A percentile compares a stretch with the other conserved stretches of the same genome.
phyloP scores from a whole-genome alignment of 2,329 filamentous ascomycete species.

The Emmonsiellopsis sp. region DNA sequence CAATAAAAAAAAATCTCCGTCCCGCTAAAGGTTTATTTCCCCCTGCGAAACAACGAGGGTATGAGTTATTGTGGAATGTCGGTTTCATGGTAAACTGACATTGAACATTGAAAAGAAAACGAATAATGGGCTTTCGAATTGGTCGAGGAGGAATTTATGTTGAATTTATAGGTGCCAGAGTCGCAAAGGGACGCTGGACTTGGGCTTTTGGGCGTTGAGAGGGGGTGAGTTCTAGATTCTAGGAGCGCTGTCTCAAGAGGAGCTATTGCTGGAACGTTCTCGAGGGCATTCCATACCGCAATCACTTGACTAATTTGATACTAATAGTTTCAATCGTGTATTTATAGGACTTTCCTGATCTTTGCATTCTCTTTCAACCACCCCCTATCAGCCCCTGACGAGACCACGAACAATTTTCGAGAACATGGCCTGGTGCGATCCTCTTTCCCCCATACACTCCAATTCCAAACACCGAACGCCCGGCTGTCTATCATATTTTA shows the following conservation, averaged over 20 bases:
- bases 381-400: no score
- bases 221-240: background rate
- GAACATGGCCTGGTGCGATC: background rate
- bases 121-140: slow-evolving; percentile 3
- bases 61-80: no score
- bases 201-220: background rate
- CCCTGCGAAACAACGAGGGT: no score
- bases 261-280: no score
- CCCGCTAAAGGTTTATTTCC: no score
- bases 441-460: background rate
- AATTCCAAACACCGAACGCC: background rate
- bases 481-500: background rate
- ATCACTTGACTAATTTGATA: background rate
- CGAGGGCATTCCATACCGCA: no score
- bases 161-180: background rate
- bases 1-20: no score
- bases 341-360: no score
- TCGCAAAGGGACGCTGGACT: background rate
- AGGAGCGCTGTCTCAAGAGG: background rate
- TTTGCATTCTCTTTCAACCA: no score
- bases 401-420: background rate
- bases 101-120: background rate
- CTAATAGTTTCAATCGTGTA: background rate
- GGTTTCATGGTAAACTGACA: no score
- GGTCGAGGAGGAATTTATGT: background rate